Evolutionary conservation across 495 filamentous ascomycete species (phyloP), one percentile per base, ranked within the genome.

Genomic region (Ascobolus immersus): DNA sequence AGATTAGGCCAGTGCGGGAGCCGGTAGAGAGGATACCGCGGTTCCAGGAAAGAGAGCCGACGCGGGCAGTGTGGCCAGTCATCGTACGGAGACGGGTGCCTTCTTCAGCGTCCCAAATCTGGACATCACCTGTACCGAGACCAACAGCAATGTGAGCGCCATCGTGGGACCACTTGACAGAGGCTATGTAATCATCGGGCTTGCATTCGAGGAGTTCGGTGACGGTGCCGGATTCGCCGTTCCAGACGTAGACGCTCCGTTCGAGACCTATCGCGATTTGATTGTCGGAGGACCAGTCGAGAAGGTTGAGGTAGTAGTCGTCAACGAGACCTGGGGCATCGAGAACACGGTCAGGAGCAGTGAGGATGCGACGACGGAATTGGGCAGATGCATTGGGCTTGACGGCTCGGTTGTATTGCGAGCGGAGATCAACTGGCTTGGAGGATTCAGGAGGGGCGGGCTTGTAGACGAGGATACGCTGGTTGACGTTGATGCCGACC

Each of bases 31-130:
- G 64, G 33, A 84, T 73, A 52, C 93, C 86, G 61, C 93, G 92
- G 60, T 73, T 89, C 86, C 86, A 99, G 42, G 81, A 80, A 78
- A 92, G 90, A 31, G 92, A 82, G 44, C 81, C 79, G 37, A 99
- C 86, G 24, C 86, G 86, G 17, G 80, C 76, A 42, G 93, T 86
- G 47, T 99, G 86, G 32, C 84, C 89, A 49, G 77, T 73, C 86
- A 99, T 99, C 60, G 79, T 92, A 47, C 86, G 80, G 23, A 94
- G 70, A 64, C 93, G 93, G 44, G 67, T 71, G 20, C 76, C 71
- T 46, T 99, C 86, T 42, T 92, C 77, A 15, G 93, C 86, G 43
- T 99, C 86, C 86, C 86, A 99, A 51, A 99, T 99, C 55, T 99
- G 86, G 25, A 94, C 77, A 48, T 99, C 86, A 39, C 86, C 86